These are phyloP conservation scores for Eudorina sp. DNA, from an alignment of 139 green algal species.

Conservation along the genomic window DNA sequence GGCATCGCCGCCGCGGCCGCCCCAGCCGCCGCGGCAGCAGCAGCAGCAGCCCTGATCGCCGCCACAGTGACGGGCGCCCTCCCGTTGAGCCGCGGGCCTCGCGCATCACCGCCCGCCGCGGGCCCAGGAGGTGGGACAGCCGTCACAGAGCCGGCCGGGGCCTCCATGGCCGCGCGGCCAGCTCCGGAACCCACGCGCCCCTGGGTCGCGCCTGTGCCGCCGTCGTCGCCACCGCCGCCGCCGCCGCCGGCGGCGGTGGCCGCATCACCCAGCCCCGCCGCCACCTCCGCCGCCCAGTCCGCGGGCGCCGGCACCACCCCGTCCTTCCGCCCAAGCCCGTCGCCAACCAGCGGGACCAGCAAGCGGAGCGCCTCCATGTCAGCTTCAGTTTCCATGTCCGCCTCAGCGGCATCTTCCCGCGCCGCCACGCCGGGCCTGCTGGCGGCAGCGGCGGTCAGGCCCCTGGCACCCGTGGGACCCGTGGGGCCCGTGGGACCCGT, in stretches of 20 bases:
- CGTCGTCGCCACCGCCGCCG: background rate
- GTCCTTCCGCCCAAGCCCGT: no score
- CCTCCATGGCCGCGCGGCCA: no score
- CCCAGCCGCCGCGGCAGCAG: background rate
- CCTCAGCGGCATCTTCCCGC: background rate
- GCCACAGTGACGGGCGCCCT: background rate
- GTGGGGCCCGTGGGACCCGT: background rate
- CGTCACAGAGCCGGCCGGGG: no score
- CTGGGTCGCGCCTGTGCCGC: background rate
- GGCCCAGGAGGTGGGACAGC: no score
- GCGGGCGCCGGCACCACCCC: no score
- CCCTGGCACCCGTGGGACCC: no score
- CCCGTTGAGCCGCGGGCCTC: no score
- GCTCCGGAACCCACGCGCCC: no score
- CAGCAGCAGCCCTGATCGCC: background rate
- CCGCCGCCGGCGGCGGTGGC: background rate
- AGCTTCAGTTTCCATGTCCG: background rate
- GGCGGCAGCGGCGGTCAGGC: background rate
- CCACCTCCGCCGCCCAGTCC: slow-evolving; percentile 1
- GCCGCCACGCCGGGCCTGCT: background rate
- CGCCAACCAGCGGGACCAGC: background rate
- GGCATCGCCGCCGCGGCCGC: background rate
- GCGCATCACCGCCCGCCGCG: background rate
- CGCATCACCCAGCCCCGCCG: background rate
- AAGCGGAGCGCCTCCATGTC: background rate